Evolutionary conservation across 805 yeast genomes (phyloP), one percentile per base, ranked within the genome.

Genomic region (Jamesozyma rosinii): DNA sequence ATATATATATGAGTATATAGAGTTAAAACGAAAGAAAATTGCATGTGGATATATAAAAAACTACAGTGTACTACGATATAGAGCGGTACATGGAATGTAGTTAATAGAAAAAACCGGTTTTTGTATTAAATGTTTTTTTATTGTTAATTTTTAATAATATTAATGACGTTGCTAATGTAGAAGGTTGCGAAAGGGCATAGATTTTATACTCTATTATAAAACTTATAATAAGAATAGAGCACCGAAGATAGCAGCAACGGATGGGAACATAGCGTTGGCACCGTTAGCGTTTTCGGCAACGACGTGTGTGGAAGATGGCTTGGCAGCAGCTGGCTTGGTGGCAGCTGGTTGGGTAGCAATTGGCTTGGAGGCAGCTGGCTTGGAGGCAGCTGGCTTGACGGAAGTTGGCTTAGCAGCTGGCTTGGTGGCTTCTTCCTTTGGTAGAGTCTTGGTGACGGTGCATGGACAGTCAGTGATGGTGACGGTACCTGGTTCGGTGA

Each of bases 391-490:
- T 30, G 33, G 33, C 13, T 27, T 9, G n/a, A 14, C 17, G 8
- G 6, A 5, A 30, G 19, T 32, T 6, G 6, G 6, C 34, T 44
- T 29, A 6, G 36, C 46, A 26, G 49, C 54, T 38, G 59, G 50
- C 46, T 65, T 41, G 13, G 38, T 20, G 37, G 30, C 15, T 27
- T 42, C 27, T 11, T n/a, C 29, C 22, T 34, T 39, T 24, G 20
- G 35, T 3, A 29, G 36, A 32, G 45, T 35, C 20, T 38, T 49
- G 20, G 55, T 46, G 59, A 78, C 58, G 34, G 90, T 83, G 74
- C 95, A 85, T 64, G 89, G 90, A 68, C 85, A 79, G 74, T 85
- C 81, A 58, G 94, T 82, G 76, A 84, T 74, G 65, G 92, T 84
- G 58, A 85, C 67, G 54, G 94, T 84, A 64, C 90, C 82, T 48